phyloP scores from a whole-genome alignment of 2,329 filamentous ascomycete species.

The Balansia obtecta region DNA sequence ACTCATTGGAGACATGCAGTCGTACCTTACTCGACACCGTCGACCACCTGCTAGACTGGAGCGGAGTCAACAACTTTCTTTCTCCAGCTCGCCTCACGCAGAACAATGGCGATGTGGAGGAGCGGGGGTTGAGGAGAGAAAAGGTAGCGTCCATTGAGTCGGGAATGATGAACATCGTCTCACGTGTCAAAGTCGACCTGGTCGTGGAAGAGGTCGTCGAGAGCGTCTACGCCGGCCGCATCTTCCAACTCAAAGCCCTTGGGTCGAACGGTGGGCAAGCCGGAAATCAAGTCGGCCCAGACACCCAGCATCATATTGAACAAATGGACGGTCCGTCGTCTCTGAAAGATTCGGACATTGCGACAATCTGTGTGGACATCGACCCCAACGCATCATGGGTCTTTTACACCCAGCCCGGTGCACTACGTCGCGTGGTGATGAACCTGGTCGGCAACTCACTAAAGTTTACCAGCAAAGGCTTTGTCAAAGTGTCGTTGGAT shows the following conservation, averaged over 20 bases:
- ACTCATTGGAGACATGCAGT: constrained; percentile 37
- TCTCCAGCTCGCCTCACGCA: constrained; percentile 1
- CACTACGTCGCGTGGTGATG: constrained; percentile 42
- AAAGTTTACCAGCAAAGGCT: constrained; percentile 39
- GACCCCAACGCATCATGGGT: constrained; percentile 34
- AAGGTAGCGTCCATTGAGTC: constrained; percentile 6
- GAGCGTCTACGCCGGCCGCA: constrained; percentile 33
- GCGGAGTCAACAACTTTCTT: constrained; percentile 36
- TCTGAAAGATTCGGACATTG: constrained; percentile 12
- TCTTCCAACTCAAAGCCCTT: constrained; percentile 17
- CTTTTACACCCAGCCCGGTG: constrained; percentile 42
- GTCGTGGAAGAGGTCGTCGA: constrained; percentile 35
- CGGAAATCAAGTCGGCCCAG: neutral
- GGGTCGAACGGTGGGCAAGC: neutral
- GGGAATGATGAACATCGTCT: constrained; percentile 9
- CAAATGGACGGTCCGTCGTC: neutral
- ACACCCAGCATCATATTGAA: neutral
- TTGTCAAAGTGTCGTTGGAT: constrained; percentile 17
- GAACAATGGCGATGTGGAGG: constrained; percentile 1
- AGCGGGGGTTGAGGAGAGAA: constrained; percentile 5
- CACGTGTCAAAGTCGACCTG: constrained; percentile 22
- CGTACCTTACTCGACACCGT: constrained; percentile 41
- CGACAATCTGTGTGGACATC: constrained; percentile 22
- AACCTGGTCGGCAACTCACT: constrained; percentile 51
- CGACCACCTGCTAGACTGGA: constrained; percentile 40